Evolutionary conservation across 176 grass and related monocot genomes (phyloP).

Genomic region (Lolium rigidum): DNA sequence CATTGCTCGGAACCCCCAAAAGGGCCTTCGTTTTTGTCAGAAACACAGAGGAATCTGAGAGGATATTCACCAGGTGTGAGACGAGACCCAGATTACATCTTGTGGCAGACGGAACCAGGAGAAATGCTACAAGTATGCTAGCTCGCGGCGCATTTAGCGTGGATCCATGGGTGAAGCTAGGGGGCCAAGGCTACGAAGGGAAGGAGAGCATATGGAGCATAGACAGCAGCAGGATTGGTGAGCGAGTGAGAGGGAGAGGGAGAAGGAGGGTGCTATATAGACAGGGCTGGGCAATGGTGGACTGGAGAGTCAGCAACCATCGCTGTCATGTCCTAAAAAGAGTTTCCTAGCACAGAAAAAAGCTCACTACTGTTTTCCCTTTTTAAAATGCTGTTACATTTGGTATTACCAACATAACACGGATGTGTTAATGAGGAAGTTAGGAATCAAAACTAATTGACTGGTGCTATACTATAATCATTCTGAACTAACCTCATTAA

Average conservation of each 20-base stretch:
- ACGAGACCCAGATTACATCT: constrained; percentile 54
- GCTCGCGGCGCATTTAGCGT: constrained; percentile 50
- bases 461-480: too few relatives aligned
- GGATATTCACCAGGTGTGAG: constrained; percentile 38
- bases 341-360: neutral
- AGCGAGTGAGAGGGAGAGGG: neutral
- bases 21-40: neutral
- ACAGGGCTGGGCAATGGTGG: neutral
- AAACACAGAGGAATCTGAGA: constrained; percentile 42
- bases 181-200: constrained; percentile 35
- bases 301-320: constrained; percentile 29
- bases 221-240: neutral
- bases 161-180: constrained; percentile 45
- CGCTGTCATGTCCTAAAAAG: constrained; percentile 38
- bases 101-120: constrained; percentile 38
- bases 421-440: neutral
- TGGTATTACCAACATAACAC: constrained; percentile 6
- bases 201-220: constrained; percentile 31
- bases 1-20: constrained; percentile 44
- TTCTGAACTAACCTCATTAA: too few relatives aligned
- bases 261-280: constrained; percentile 49
- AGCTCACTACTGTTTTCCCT: neutral
- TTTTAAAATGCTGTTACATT: neutral
- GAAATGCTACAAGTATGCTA: constrained; percentile 27
- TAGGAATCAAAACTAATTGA: neutral